Conservation (phyloP, 2,329 filamentous ascomycete species). For the Bipolaris zeicola region DNA sequence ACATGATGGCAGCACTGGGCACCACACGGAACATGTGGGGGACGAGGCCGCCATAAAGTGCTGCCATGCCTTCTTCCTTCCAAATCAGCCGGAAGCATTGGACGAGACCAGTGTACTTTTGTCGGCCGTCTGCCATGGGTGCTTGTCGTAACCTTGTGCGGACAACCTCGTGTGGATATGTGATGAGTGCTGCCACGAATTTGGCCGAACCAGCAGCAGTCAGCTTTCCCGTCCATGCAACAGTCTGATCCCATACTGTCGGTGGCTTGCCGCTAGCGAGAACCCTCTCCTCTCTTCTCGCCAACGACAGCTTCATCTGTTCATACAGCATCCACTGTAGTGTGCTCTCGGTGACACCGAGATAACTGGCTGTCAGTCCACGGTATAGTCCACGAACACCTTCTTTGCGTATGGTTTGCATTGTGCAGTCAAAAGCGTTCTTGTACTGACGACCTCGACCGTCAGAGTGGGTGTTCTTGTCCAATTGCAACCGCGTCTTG, state of each 20-base stretch:
- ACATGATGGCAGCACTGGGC: constrained; percentile 94
- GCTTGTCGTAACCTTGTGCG: constrained; percentile 84
- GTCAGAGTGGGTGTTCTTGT: constrained; percentile 76
- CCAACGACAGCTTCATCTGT: constrained; percentile 80
- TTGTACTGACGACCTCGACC: constrained; percentile 72
- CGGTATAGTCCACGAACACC: constrained; percentile 84
- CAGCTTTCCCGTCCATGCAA: constrained; percentile 79
- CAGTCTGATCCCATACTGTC: constrained; percentile 73
- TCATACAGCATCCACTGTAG: constrained; percentile 95
- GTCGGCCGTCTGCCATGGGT: constrained; percentile 70
- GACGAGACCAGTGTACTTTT: constrained; percentile 85
- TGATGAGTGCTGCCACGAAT: constrained; percentile 79
- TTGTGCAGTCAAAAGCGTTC: constrained; percentile 86
- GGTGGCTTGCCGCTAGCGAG: constrained; percentile 64
- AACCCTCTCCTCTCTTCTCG: constrained; percentile 63
- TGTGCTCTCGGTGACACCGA: constrained; percentile 88
- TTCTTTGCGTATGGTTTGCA: constrained; percentile 79
- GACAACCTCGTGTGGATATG: constrained; percentile 92
- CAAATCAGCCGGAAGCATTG: constrained; percentile 89
- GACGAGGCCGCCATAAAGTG: constrained; percentile 87
- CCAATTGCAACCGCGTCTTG: constrained; percentile 90
- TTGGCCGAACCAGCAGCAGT: constrained; percentile 83
- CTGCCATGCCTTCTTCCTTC: constrained; percentile 84
- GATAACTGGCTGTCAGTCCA: constrained; percentile 87
- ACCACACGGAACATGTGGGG: constrained; percentile 91